These are phyloP conservation scores for Xylaria nigripes DNA, from an alignment of 495 filamentous ascomycete genomes.

Conservation along the genomic window DNA sequence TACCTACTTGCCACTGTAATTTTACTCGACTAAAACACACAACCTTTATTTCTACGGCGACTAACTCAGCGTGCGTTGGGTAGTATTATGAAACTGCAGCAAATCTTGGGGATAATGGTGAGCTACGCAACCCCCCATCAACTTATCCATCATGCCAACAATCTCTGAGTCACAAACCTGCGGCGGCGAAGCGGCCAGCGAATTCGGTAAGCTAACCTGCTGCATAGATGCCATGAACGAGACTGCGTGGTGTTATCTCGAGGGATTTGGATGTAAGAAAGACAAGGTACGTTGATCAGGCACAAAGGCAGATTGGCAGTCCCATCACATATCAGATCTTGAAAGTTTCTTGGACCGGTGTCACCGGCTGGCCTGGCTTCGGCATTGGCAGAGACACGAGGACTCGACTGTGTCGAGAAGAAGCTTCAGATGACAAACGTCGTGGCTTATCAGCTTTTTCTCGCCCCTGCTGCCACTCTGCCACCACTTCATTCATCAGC, in stretches of 20 bases:
- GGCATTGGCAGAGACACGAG: slow-evolving; percentile 6
- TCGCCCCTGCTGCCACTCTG: not conserved
- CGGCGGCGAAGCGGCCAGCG: slow-evolving; percentile 7
- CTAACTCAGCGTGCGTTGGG: slow-evolving; percentile 25
- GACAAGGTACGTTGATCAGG: slow-evolving; percentile 71
- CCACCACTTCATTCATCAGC: slow-evolving; percentile 14
- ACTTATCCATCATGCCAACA: slow-evolving; percentile 10
- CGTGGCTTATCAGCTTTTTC: not conserved
- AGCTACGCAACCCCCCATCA: slow-evolving; percentile 16
- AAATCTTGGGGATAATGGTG: slow-evolving; percentile 80
- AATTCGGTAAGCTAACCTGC: slow-evolving; percentile 16
- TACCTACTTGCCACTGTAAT: not conserved
- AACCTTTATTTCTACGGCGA: slow-evolving; percentile 17
- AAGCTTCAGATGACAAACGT: slow-evolving; percentile 23
- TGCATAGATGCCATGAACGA: slow-evolving; percentile 88
- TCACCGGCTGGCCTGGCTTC: slow-evolving; percentile 7
- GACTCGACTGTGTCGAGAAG: slow-evolving; percentile 19
- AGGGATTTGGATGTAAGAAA: slow-evolving; percentile 91
- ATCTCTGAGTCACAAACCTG: slow-evolving; percentile 9
- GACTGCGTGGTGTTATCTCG: slow-evolving; percentile 88
- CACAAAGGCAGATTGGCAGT: slow-evolving; percentile 13
- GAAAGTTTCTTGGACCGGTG: not conserved
- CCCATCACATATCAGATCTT: slow-evolving; percentile 23
- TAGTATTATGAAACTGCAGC: slow-evolving; percentile 97
- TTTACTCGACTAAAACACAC: slow-evolving; percentile 5